Evolutionary conservation across 2,329 filamentous ascomycete species (phyloP), one percentile per base, ranked within the genome.

Genomic region (Monilinia fructigena): DNA sequence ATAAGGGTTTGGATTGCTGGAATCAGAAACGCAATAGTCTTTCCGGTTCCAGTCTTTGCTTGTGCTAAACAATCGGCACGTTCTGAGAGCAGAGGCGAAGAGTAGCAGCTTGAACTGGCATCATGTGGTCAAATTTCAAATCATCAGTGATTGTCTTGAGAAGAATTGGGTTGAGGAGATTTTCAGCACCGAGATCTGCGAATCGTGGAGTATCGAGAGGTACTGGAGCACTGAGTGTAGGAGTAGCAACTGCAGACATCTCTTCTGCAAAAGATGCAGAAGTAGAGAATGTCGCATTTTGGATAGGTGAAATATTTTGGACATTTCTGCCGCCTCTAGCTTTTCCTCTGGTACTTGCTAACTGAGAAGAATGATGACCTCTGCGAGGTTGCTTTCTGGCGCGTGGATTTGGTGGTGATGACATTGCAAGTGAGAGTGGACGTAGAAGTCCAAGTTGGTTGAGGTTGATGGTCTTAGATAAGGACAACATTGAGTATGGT

Each of bases 1-100:
- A 84, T 86, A 45, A 96, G 83, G 0, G 80, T 78, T 77, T 97
- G 92, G 63, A 98, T 80, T 10, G 93, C 82, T 61, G 95, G 95
- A 8, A 98, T 80, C 31, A 99, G 83, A 82, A 98, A 99, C 47
- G 92, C 95, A 66, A 98, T 81, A 0, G 95, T 99, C 81, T 99
- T 99, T 76, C 95, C 95, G 4, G 95, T 98, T 76, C 95, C 95
- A 11, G 95, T 99, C 80, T 92, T 97, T 68, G 95, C 95, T 81
- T 98, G 95, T 56, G 94, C 95, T 71, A 98, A 84, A 73, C 90
- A 92, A 74, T 68, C 73, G 10, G 55, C 85, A 28, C 95, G 93
- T 71, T 76, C 71, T 38, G 87, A 86, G 53, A 98, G 81, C 4
- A 91, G 91, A 66, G 91, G 68, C 86, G 86, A 75, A 99, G 93